Conservation (phyloP, 78 protist genomes). For the Dictyostelium intermedium region DNA sequence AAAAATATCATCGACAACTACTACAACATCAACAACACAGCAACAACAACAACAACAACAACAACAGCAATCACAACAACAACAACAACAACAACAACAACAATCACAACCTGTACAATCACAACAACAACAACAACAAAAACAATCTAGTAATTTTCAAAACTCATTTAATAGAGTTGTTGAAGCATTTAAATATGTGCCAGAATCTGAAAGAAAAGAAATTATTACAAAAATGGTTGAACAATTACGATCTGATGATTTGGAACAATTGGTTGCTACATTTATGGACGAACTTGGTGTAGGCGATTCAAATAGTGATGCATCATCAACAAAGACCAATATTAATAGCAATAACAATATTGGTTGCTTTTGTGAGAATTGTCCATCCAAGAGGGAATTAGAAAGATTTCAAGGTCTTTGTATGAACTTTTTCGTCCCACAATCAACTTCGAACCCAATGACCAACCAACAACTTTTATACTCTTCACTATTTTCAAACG, state of each 20-base stretch:
- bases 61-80: background rate
- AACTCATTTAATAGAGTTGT: conserved; percentile 46
- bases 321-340: background rate
- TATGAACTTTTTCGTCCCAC: background rate
- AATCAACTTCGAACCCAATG: background rate
- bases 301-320: background rate
- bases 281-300: conserved; percentile 56
- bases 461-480: background rate
- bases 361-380: conserved; percentile 18
- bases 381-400: conserved; percentile 38
- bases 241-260: conserved; percentile 34
- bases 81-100: background rate
- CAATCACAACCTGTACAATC: background rate
- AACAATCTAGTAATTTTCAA: conserved; percentile 34
- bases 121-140: background rate
- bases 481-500: background rate
- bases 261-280: conserved; percentile 32
- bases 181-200: conserved; percentile 36
- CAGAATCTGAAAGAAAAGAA: background rate
- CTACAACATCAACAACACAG: background rate
- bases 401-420: conserved; percentile 51
- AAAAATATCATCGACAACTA: background rate
- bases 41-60: background rate
- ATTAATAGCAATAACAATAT: background rate
- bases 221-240: conserved; percentile 33